Percentiles rank a stretch among this genome's conserved stretches.
Evolutionary conservation across 495 filamentous ascomycete genomes (phyloP).

Genomic region (Talaromyces borbonicus): DNA sequence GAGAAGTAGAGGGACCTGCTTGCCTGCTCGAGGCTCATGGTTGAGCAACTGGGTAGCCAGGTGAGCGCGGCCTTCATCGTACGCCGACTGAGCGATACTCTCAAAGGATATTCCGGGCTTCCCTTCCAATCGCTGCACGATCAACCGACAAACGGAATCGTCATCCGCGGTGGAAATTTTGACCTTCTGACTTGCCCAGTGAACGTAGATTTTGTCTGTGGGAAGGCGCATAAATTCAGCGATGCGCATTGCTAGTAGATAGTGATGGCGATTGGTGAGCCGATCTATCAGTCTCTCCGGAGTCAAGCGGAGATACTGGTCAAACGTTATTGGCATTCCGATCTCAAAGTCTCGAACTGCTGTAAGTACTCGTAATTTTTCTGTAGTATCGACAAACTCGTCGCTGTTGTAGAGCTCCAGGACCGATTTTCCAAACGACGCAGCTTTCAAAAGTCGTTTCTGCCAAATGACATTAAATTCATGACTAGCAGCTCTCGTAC

Average conservation of each 20-base stretch:
- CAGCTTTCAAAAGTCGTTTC: constrained; percentile 88
- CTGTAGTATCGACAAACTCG: constrained; percentile 97
- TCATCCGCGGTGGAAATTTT: constrained; percentile 76
- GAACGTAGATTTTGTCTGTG: constrained; percentile 83
- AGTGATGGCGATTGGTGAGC: constrained; percentile 80
- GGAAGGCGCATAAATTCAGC: constrained; percentile 81
- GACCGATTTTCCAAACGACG: constrained; percentile 94
- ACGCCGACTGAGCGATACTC: constrained; percentile 84
- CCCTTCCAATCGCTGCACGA: constrained; percentile 76
- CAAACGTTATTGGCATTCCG: constrained; percentile 83
- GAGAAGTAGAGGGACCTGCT: constrained; percentile 88
- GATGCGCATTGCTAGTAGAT: constrained; percentile 81
- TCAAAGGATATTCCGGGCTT: constrained; percentile 93
- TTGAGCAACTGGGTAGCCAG: constrained; percentile 86
- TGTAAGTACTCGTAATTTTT: constrained; percentile 84
- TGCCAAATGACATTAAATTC: constrained; percentile 89
- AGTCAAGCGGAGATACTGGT: constrained; percentile 79
- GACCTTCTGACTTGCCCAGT: constrained; percentile 95
- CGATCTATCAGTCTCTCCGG: constrained; percentile 79
- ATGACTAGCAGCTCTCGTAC: constrained; percentile 81
- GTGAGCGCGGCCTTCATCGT: constrained; percentile 81
- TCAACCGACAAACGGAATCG: constrained; percentile 73
- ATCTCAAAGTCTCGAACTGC: constrained; percentile 86
- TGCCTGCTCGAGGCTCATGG: constrained; percentile 85
- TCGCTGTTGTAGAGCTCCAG: constrained; percentile 94